A percentile compares a stretch with the other conserved stretches of the same genome.
Conservation (phyloP, 2,329 filamentous ascomycete genomes). For the Cytospora piceae region DNA sequence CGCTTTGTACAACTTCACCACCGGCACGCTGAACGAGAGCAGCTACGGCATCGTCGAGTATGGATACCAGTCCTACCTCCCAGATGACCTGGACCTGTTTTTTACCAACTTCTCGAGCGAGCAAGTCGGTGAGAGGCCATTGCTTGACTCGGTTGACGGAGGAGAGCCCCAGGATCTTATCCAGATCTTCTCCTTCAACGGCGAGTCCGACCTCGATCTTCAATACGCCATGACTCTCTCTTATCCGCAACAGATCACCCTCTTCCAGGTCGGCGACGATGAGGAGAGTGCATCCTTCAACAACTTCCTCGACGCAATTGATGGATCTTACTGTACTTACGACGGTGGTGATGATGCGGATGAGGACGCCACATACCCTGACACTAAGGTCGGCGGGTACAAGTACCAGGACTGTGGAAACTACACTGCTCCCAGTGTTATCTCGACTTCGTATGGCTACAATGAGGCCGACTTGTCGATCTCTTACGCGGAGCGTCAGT, state of each 20-base stretch:
- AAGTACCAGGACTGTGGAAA: slow-evolving; percentile 40
- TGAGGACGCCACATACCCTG: slow-evolving; percentile 51
- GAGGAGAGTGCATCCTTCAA: slow-evolving; percentile 37
- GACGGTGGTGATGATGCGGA: slow-evolving; percentile 35
- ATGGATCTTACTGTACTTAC: slow-evolving; percentile 52
- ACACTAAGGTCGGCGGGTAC: slow-evolving; percentile 47
- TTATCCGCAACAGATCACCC: slow-evolving; percentile 32
- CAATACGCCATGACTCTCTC: slow-evolving; percentile 26
- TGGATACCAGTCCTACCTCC: slow-evolving; percentile 27
- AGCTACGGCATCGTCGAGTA: slow-evolving; percentile 31
- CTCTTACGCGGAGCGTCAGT: slow-evolving; percentile 47
- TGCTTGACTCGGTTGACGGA: slow-evolving; percentile 26
- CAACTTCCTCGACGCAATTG: slow-evolving; percentile 51
- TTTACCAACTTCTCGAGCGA: slow-evolving; percentile 26
- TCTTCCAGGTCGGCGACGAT: slow-evolving; percentile 33
- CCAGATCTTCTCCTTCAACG: slow-evolving; percentile 24
- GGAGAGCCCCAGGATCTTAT: slow-evolving; percentile 24
- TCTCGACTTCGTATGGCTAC: slow-evolving; percentile 51
- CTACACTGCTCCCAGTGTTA: slow-evolving; percentile 51
- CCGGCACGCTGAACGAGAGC: slow-evolving; percentile 18
- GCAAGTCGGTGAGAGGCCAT: slow-evolving; percentile 20
- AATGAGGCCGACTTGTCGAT: slow-evolving; percentile 50
- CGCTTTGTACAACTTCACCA: slow-evolving; percentile 27
- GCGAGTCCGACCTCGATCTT: slow-evolving; percentile 29
- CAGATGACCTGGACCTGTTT: slow-evolving; percentile 25